Conservation (phyloP, 2,329 filamentous ascomycete genomes). For the Cryphonectria parasitica region DNA sequence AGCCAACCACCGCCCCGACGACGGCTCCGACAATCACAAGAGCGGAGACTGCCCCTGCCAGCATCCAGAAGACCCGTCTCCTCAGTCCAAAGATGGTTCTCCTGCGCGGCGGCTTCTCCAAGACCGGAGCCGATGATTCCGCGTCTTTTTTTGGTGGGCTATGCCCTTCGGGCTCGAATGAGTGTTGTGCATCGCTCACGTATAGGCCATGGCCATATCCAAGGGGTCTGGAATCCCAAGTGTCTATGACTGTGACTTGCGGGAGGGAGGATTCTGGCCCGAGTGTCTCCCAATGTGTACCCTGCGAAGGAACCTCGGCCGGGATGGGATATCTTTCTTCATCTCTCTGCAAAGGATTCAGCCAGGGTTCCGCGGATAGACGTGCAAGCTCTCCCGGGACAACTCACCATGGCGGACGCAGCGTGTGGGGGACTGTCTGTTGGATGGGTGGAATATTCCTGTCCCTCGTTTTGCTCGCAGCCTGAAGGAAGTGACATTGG, state of each 20-base stretch:
- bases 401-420: not conserved
- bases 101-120: not conserved
- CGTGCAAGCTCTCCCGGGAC: not conserved
- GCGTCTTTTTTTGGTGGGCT: not conserved
- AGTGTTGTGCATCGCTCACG: not conserved
- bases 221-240: not conserved
- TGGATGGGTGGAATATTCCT: not conserved
- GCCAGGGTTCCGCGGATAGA: not conserved
- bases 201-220: not conserved
- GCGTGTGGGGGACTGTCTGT: not conserved
- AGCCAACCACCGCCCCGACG: slow-evolving; percentile 11
- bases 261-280: not conserved
- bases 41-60: not conserved
- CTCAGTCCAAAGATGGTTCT: slow-evolving; percentile 13
- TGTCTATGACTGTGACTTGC: not conserved
- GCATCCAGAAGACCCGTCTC: slow-evolving; percentile 13
- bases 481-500: not conserved
- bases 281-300: not conserved
- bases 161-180: not conserved
- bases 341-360: slow-evolving; percentile 6
- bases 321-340: slow-evolving; percentile 18
- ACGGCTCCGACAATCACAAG: slow-evolving; percentile 12
- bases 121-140: not conserved
- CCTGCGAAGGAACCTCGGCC: not conserved
- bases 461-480: not conserved